Evolutionary conservation across 2,329 filamentous ascomycete species (phyloP), one percentile per base, ranked within the genome.

Genomic region (Colletotrichum falcatum): DNA sequence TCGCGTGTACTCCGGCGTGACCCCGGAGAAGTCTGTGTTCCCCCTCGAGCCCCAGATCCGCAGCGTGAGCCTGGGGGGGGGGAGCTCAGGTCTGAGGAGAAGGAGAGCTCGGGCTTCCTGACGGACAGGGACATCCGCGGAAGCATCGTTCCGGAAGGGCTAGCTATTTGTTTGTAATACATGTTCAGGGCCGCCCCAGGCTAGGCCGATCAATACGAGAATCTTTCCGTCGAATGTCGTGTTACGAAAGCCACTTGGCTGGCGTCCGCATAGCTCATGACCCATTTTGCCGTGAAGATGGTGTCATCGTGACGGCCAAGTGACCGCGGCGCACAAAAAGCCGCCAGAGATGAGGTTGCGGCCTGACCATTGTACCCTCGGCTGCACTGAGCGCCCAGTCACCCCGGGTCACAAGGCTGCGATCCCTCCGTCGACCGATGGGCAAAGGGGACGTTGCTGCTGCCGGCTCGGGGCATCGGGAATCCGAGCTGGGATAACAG

Each of bases 1-100:
- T 26, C 79, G 83, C 12, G 77, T 91, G 1, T 91, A 89, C 73
- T 80, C 83, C 1, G 85, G 81, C 3, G 82, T 90, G 3, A 84
- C 79, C 5, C 79, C 83, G 0, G 86, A 89, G 69, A 83, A 81
- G 7, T 81, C 86, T 46, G 84, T 89, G 0, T 87, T 90, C 64
- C 88, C 88, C 0, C 78, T 90, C 2, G 86, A 91, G 74, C 86
- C 87, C 2, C 73, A 71, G 53, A 75, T 78, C 56, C 73, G 76
- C 20, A 77, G 76, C 42, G 74, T 2, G 86, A 91, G 74, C 86
- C 87, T 3, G 76, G 77, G 23, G 42, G 58, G 23, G 64, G 67
- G 3, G 64, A 70, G 18, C 54, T 67, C 2, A 62, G 62, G 28
- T 58, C 64, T 12, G 67, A 67, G 8, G 44, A 66, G 39, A 62